A percentile compares a stretch with the other conserved stretches of the same genome.
These are phyloP conservation scores for Hypoxylon sp. DNA, from an alignment of 2,329 filamentous ascomycete species.

Conservation along the genomic window DNA sequence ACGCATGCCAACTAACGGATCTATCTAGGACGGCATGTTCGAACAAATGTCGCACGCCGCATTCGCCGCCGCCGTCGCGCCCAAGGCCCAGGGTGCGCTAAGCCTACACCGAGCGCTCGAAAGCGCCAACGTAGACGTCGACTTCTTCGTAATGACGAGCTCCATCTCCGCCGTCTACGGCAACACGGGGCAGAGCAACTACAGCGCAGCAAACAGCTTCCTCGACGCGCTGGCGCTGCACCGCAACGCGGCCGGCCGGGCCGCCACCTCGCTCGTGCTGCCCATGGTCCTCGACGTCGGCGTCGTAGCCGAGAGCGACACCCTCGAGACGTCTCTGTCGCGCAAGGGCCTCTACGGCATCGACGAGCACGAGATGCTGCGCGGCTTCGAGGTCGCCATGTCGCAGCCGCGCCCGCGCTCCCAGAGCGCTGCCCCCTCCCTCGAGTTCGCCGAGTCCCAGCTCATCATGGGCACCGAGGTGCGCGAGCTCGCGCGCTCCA, in stretches of 20 bases:
- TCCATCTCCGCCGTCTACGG: slow-evolving; percentile 54
- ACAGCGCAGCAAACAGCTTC: slow-evolving; percentile 55
- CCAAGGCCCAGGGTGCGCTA: slow-evolving; percentile 41
- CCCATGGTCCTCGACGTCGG: slow-evolving; percentile 54
- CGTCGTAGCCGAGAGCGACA: slow-evolving; percentile 48
- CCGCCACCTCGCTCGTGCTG: slow-evolving; percentile 46
- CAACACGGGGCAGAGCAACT: slow-evolving; percentile 55
- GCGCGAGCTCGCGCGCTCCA: slow-evolving; percentile 37
- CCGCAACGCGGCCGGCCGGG: slow-evolving; percentile 45
- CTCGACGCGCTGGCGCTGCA: slow-evolving; percentile 53
- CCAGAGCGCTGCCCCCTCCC: not conserved
- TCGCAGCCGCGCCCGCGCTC: not conserved
- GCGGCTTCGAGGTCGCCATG: slow-evolving; percentile 50
- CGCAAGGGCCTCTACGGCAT: slow-evolving; percentile 43
- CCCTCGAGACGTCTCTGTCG: slow-evolving; percentile 29
- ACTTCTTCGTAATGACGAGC: slow-evolving; percentile 57
- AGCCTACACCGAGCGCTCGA: slow-evolving; percentile 35
- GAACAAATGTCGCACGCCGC: slow-evolving; percentile 23
- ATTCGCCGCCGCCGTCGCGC: slow-evolving; percentile 27
- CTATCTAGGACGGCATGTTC: slow-evolving; percentile 37
- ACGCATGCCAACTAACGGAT: not conserved
- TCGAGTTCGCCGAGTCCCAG: slow-evolving; percentile 24
- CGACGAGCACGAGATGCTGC: slow-evolving; percentile 42
- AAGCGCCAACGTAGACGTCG: slow-evolving; percentile 45
- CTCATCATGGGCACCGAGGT: slow-evolving; percentile 47